Base-by-base conservation (phyloP, 2,329 filamentous ascomycete genomes). In the Colletotrichum simmondsii region DNA sequence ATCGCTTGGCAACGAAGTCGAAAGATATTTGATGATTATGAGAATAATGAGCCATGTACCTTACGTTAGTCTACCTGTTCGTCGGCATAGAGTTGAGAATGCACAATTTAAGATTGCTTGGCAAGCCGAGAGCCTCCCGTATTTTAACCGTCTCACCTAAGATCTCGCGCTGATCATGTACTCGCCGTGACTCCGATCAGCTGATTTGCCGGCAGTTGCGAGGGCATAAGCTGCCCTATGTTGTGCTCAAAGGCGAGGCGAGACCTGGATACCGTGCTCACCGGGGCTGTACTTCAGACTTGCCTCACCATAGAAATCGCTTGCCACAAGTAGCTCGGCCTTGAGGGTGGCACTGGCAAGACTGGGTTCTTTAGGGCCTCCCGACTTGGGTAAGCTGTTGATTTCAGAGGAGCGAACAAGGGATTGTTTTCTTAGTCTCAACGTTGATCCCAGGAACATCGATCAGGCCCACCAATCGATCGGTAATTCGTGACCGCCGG, bases 21-120 rank as follows among this genome's bases (percentile, higher is more conserved):
- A 82, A 79, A 76, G 80, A 75, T 16, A 60, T 57, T 35, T 75
- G 28, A 69, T 49, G 22, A 69, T 52, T 1, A 77, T 76, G 28
- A 58, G 24, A 24, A 28, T 10, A 26, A 56, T 49, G 46, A 49
- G 5, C 28, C n/a, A 7, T 14, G 37, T 30, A 49, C 35, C 35
- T 28, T 16, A 49, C 35, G 46, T 28, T 16, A 19, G 19, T 14
- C n/a, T 7, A 32, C 24, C 26, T 14, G 30, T 16, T 54, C 37
- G 22, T 12, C 35, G 8, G 24, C 16, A 37, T 30, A 28, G 37
- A 32, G 14, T 26, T 46, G 5, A 49, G 42, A 22, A 49, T 10
- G 7, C 16, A 49, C 26, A 54, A 26, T 60, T 30, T 24, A 42
- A 26, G 30, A 19, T 26, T 35, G 11, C 32, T 60, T 61, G 46